A percentile compares a stretch with the other conserved stretches of the same genome.
Conservation (phyloP, 352 stramenopile genomes). For the Pseudoperonospora humuli region DNA sequence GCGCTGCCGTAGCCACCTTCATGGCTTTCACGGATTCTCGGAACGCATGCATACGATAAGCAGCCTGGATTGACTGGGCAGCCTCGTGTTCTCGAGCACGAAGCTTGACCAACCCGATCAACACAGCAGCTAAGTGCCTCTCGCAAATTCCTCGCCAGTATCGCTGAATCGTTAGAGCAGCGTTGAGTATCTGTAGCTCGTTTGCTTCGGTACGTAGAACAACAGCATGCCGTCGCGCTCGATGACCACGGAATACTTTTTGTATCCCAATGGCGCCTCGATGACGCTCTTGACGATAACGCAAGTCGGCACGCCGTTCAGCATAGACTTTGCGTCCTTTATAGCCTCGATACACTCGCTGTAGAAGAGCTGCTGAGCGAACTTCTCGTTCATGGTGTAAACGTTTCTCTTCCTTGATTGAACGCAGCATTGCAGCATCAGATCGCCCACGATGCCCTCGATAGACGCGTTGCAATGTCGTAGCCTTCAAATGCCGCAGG, state of each 20-base stretch:
- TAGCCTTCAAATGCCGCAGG: constrained; percentile 52
- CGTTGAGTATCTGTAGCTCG: too few relatives aligned
- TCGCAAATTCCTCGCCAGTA: constrained; percentile 70
- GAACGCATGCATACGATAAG: too few relatives aligned
- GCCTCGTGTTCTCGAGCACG: too few relatives aligned
- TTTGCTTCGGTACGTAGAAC: constrained; percentile 35
- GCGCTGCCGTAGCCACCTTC: too few relatives aligned
- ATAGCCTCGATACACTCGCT: constrained; percentile 77
- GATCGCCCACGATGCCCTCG: constrained; percentile 49
- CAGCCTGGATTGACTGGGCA: too few relatives aligned
- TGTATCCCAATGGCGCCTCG: constrained; percentile 55
- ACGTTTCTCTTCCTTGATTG: too few relatives aligned
- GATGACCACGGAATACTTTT: constrained; percentile 59
- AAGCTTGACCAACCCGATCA: constrained; percentile 67
- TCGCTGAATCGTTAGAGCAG: too few relatives aligned
- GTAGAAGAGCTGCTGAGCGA: constrained; percentile 49
- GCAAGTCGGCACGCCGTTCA: too few relatives aligned
- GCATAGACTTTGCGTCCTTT: too few relatives aligned
- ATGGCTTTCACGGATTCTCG: too few relatives aligned
- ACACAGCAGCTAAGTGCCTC: too few relatives aligned
- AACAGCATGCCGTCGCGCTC: constrained; percentile 31
- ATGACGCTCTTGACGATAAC: too few relatives aligned
- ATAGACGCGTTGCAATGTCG: constrained; percentile 66
- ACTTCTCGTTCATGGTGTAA: constrained; percentile 44
- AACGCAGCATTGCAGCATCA: constrained; percentile 35